Evolutionary conservation across 768 basidiomycete genomes (phyloP).

Genomic region (Melanogaster broomeanus): DNA sequence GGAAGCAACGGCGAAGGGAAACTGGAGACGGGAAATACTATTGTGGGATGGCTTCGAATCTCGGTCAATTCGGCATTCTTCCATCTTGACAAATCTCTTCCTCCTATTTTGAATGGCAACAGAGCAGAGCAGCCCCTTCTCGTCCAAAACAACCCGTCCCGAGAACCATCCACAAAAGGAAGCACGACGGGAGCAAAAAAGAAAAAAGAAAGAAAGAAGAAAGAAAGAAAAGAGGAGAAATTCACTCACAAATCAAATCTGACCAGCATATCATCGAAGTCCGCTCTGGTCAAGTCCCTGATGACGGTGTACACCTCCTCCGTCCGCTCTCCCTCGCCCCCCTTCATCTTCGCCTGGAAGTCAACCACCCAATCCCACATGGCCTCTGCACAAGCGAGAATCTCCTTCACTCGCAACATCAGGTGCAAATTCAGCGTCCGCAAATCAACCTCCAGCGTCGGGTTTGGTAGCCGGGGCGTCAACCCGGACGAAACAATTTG

Average conservation of each 20-base stretch:
- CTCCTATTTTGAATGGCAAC: background rate
- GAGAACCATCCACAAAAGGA: background rate
- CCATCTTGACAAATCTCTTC: no score
- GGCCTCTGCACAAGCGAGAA: slow-evolving; percentile 69
- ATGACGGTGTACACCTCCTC: slow-evolving; percentile 31
- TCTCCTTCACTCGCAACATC: slow-evolving; percentile 57
- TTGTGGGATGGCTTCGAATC: no score
- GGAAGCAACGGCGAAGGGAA: background rate
- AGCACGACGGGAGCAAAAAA: no score
- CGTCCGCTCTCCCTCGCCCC: slow-evolving; percentile 1
- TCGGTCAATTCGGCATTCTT: no score
- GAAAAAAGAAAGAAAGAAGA: background rate
- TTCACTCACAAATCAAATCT: slow-evolving; percentile 64
- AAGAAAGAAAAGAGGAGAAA: background rate
- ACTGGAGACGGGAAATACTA: background rate
- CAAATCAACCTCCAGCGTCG: slow-evolving; percentile 54
- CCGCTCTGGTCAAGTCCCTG: slow-evolving; percentile 53
- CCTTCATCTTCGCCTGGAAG: slow-evolving; percentile 38
- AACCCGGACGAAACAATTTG: background rate
- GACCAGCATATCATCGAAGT: slow-evolving; percentile 59
- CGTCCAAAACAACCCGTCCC: background rate
- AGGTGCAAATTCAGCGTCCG: slow-evolving; percentile 64
- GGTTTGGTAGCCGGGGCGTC: slow-evolving; percentile 47
- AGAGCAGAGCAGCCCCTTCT: background rate
- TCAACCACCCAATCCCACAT: slow-evolving; percentile 80